These are phyloP conservation scores for Cerrena zonata DNA, from an alignment of 1,284 basidiomycete genomes.

Conservation along the genomic window DNA sequence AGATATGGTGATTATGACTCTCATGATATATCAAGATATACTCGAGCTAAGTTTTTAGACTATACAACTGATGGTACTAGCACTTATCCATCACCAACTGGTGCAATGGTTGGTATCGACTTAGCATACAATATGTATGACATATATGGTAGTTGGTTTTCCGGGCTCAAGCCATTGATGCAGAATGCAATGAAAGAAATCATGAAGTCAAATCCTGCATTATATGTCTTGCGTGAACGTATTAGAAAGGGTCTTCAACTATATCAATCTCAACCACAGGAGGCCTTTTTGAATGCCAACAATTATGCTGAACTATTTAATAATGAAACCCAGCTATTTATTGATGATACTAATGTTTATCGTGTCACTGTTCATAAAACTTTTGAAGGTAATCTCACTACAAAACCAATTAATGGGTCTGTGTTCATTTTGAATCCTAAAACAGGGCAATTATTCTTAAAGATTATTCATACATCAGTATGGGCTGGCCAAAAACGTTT, in stretches of 20 bases:
- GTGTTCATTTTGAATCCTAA: conserved; percentile 99
- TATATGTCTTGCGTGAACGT: conserved; percentile 95
- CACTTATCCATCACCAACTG: conserved; percentile 96
- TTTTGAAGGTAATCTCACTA: conserved; percentile 99
- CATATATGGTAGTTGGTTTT: conserved; percentile 99
- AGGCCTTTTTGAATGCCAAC: conserved; percentile 96
- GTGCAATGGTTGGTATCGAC: conserved; percentile 97
- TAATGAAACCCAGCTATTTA: conserved; percentile 99
- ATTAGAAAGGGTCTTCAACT: conserved; percentile 97
- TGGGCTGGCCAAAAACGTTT: conserved; percentile 99
- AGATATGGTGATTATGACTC: conserved; percentile 99
- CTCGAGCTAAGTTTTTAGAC: conserved; percentile 95
- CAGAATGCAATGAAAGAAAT: conserved; percentile 99
- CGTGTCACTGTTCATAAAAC: conserved; percentile 99
- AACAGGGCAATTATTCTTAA: conserved; percentile 96
- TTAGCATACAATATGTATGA: conserved; percentile 97
- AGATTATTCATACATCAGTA: conserved; percentile 98
- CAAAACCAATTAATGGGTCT: conserved; percentile 98
- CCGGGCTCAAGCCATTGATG: conserved; percentile 94
- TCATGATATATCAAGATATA: conserved; percentile 96
- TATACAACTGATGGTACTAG: conserved; percentile 76
- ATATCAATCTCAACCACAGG: conserved; percentile 97
- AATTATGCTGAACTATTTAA: conserved; percentile 97
- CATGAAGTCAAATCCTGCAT: conserved; percentile 97
- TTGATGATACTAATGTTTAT: conserved; percentile 99